Conservation (phyloP, 495 filamentous ascomycete species). For the Aspergillus campestris region DNA sequence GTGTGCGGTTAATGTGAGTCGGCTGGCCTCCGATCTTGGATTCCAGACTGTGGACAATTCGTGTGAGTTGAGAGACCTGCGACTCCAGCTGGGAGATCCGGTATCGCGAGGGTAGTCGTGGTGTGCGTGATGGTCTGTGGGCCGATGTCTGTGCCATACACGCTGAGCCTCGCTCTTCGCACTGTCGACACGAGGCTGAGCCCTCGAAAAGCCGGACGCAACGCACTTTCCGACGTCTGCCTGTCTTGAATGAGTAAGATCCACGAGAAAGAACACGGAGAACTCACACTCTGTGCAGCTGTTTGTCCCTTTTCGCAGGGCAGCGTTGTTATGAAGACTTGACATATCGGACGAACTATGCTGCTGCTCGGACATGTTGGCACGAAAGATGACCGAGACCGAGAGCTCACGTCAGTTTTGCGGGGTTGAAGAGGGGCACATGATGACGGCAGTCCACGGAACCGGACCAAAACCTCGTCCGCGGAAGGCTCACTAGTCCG, state of each 20-base stretch:
- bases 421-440: too few relatives aligned
- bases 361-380: not conserved
- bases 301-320: conserved; percentile 27
- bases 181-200: conserved; percentile 14
- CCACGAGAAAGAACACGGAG: not conserved
- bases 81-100: conserved; percentile 19
- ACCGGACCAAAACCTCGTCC: conserved; percentile 10
- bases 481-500: conserved; percentile 1
- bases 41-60: conserved; percentile 12
- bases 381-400: not conserved
- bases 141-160: conserved; percentile 17
- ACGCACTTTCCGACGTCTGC: conserved; percentile 21
- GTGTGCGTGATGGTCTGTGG: conserved; percentile 3
- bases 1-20: not conserved
- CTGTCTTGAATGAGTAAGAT: conserved; percentile 3
- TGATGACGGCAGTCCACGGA: not conserved
- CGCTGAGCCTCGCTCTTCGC: conserved; percentile 13
- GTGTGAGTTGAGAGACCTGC: conserved; percentile 13
- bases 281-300: conserved; percentile 33
- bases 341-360: not conserved
- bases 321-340: not conserved
- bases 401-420: not conserved
- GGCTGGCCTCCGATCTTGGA: conserved; percentile 9
- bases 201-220: conserved; percentile 17
- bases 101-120: conserved; percentile 14